Evolutionary conservation across 2,329 filamentous ascomycete genomes (phyloP), one percentile per base, ranked within the genome.

Genomic region (Ceratocystis destructans): DNA sequence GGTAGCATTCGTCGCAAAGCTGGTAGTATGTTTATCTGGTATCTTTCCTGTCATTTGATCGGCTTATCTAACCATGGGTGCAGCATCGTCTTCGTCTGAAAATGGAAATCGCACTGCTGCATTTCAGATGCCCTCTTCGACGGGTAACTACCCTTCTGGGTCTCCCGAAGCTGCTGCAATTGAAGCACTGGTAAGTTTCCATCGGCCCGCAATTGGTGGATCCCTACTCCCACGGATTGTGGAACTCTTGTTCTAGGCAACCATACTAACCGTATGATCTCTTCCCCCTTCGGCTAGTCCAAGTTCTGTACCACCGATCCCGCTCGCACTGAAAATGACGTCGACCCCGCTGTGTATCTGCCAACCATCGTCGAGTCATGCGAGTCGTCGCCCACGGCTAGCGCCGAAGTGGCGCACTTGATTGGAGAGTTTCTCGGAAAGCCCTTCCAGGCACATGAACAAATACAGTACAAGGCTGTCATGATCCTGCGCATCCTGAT

Each of bases 291-390:
- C 33, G 25, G 25, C 28, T 37, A 67, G 64, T 59, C 61, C 1
- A 68, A 64, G 10, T 68, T 68, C 64, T 65, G 59, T 53, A 68
- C 66, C 33, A 50, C 63, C 37, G 66, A 68, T 53, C 31, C 64
- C 59, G 64, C 59, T 22, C 64, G 41, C n/a, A 44, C 66, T 20
- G 63, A 64, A 31, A 50, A 64, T 45, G 66, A 68, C 22, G 41
- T 48, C 73, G 89, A 95, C 75, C 94, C 97, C 78, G 91, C 96
- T 69, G 86, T 96, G 68, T 90, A 92, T 73, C 87, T 97, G 45
- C 94, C 94, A 7, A 84, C 87, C 68, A 96, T 99, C 70, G 94
- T 99, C 78, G 94, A 97, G 73, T 85, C 88, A 64, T 92, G 92
- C 79, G 94, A 97, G 75, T 96, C 92, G 33, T 96, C 90, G 61